Percentiles rank a stretch among this genome's conserved stretches.
Conservation (phyloP, 2,329 filamentous ascomycete genomes). For the Amylocarpus encephaloides region DNA sequence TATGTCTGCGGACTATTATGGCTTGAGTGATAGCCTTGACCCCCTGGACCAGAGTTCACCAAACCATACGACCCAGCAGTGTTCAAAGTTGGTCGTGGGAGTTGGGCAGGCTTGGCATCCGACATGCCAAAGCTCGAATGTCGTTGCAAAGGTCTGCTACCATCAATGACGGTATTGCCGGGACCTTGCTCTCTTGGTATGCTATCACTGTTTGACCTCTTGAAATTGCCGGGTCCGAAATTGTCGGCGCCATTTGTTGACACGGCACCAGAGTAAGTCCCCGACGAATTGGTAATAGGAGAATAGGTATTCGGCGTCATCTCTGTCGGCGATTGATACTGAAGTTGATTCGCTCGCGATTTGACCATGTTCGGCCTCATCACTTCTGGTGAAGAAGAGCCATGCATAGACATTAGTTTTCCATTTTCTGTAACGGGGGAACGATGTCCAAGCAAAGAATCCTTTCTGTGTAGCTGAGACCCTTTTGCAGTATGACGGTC, state of each 20-base stretch:
- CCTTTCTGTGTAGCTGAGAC: constrained; percentile 68
- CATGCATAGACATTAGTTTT: constrained; percentile 21
- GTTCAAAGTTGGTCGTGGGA: constrained; percentile 42
- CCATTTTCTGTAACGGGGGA: constrained; percentile 30
- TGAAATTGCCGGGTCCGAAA: constrained; percentile 22
- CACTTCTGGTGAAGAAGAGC: constrained; percentile 28
- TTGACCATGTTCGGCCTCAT: constrained; percentile 26
- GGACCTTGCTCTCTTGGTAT: constrained; percentile 21
- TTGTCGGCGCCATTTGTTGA: constrained; percentile 25
- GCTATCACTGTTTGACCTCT: constrained; percentile 29
- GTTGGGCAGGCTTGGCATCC: constrained; percentile 31
- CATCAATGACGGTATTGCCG: constrained; percentile 11
- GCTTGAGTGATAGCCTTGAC: constrained; percentile 39
- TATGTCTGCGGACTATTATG: constrained; percentile 43
- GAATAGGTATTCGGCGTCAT: constrained; percentile 26
- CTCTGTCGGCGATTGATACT: constrained; percentile 30
- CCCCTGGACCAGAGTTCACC: constrained; percentile 46
- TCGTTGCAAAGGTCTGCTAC: constrained; percentile 17
- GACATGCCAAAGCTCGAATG: constrained; percentile 30
- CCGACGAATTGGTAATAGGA: constrained; percentile 25
- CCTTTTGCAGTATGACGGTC: constrained; percentile 76
- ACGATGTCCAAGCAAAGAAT: constrained; percentile 52
- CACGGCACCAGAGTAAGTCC: constrained; percentile 24
- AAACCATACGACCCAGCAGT: constrained; percentile 45
- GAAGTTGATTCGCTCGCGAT: constrained; percentile 23